Evolutionary conservation across 1,139 yeast species (phyloP).

Genomic region (Kodamaea plutei): DNA sequence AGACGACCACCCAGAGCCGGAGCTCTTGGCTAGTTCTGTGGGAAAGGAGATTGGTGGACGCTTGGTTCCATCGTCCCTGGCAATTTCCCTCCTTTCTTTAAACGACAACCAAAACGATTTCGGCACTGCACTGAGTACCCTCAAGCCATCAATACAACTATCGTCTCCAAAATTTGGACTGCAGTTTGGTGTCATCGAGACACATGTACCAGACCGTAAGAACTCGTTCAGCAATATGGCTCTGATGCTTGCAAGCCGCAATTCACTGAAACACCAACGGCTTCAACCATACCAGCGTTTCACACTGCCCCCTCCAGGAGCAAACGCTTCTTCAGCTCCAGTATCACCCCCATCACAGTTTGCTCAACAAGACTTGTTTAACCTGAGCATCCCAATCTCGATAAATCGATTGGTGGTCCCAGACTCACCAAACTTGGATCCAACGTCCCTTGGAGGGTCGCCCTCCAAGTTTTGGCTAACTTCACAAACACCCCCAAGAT

Average conservation of each 20-base stretch:
- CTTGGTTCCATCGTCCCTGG: conserved; percentile 51
- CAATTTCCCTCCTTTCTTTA: conserved; percentile 49
- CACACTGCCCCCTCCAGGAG: conserved; percentile 26
- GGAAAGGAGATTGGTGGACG: conserved; percentile 49
- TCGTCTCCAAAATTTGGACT: conserved; percentile 6
- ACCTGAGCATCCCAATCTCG: conserved; percentile 24
- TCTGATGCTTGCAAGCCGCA: conserved; percentile 19
- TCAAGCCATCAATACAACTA: conserved; percentile 4
- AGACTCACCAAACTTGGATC: conserved; percentile 50
- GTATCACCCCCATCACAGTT: conserved; percentile 7
- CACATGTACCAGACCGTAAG: conserved; percentile 23
- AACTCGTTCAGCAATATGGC: conserved; percentile 21
- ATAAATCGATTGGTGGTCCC: conserved; percentile 26
- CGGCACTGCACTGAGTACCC: conserved; percentile 8
- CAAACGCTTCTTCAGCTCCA: conserved; percentile 4
- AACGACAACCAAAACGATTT: conserved; percentile 19
- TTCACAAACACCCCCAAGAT: conserved; percentile 49
- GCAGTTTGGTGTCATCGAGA: no score
- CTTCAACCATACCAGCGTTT: conserved; percentile 36
- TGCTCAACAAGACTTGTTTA: conserved; percentile 3
- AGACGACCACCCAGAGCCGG: conserved; percentile 52
- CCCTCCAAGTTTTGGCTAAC: conserved; percentile 54
- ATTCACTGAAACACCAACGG: conserved; percentile 32
- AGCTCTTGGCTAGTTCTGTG: conserved; percentile 50
- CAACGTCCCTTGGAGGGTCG: conserved; percentile 51